A percentile compares a stretch with the other conserved stretches of the same genome.
phyloP scores from a whole-genome alignment of 805 yeast species.

The Saccharomyces paradoxus region DNA sequence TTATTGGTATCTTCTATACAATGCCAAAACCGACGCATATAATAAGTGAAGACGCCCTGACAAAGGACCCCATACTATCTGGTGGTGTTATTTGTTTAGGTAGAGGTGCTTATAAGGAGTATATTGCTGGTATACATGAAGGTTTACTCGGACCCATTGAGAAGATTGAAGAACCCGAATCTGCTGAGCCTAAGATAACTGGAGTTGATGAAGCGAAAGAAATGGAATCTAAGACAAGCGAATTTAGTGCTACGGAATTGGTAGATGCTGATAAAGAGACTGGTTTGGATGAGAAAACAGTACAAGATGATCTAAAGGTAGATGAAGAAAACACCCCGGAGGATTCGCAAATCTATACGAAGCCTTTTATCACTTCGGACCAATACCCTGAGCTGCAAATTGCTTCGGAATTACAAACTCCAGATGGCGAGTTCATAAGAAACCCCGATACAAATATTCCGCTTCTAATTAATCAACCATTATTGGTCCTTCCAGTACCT shows the following conservation, averaged over 20 bases:
- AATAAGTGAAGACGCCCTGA: constrained; percentile 41
- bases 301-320: constrained; percentile 7
- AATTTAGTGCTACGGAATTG: neutral
- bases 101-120: constrained; percentile 93
- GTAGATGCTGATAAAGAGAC: constrained; percentile 8
- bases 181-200: neutral
- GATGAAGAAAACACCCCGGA: constrained; percentile 9
- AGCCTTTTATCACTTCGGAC: constrained; percentile 53
- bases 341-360: constrained; percentile 33
- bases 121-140: constrained; percentile 82
- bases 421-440: constrained; percentile 17
- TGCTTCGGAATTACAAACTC: constrained; percentile 48
- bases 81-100: constrained; percentile 93
- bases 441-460: constrained; percentile 36
- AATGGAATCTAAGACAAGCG: constrained; percentile 5
- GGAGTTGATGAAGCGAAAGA: constrained; percentile 1
- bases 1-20: constrained; percentile 52
- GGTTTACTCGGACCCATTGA: constrained; percentile 77
- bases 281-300: constrained; percentile 6
- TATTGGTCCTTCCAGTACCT: constrained; percentile 67
- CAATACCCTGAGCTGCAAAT: constrained; percentile 47
- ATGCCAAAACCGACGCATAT: constrained; percentile 23
- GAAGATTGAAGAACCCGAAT: neutral
- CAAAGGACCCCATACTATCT: constrained; percentile 36
- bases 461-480: constrained; percentile 65